These are phyloP conservation scores for Globisporangium acanthophoron DNA, from an alignment of 352 stramenopile genomes.

Conservation along the genomic window DNA sequence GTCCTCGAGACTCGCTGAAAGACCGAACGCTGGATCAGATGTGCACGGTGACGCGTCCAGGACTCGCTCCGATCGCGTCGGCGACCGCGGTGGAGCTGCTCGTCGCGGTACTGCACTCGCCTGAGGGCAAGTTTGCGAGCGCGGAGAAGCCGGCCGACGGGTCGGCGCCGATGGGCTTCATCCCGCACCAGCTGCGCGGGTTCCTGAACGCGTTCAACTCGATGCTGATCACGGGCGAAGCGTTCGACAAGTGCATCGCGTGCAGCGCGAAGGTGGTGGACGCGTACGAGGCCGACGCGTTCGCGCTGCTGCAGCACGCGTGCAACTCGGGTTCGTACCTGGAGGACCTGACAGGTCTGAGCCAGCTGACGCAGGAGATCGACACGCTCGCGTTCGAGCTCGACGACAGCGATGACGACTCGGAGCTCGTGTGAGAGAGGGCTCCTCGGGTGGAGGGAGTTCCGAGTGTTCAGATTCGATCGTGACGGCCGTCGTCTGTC, in stretches of 20 bases:
- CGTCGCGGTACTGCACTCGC: constrained; percentile 94
- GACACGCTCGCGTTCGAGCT: constrained; percentile 63
- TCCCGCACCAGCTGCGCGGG: constrained; percentile 95
- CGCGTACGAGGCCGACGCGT: constrained; percentile 57
- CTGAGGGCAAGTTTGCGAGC: constrained; percentile 59
- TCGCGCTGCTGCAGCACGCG: constrained; percentile 48
- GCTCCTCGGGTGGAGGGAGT: too few relatives aligned
- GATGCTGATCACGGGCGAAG: constrained; percentile 78
- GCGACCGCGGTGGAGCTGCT: constrained; percentile 95
- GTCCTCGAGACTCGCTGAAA: constrained; percentile 94
- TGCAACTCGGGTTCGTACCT: constrained; percentile 72
- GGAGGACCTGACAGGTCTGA: constrained; percentile 74
- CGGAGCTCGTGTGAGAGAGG: constrained; percentile 35
- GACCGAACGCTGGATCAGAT: constrained; percentile 99
- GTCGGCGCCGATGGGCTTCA: constrained; percentile 63
- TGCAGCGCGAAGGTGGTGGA: constrained; percentile 90
- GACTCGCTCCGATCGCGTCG: constrained; percentile 90
- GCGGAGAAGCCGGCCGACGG: constrained; percentile 54
- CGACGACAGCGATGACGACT: constrained; percentile 64
- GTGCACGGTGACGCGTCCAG: constrained; percentile 98
- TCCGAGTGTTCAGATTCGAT: neutral
- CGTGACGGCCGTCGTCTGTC: neutral
- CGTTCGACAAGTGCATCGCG: constrained; percentile 95
- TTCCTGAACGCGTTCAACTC: constrained; percentile 91
- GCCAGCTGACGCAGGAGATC: constrained; percentile 47